Evolutionary conservation across 768 basidiomycete genomes (phyloP), one percentile per base, ranked within the genome.

Genomic region (Psilocybe tampanensis): DNA sequence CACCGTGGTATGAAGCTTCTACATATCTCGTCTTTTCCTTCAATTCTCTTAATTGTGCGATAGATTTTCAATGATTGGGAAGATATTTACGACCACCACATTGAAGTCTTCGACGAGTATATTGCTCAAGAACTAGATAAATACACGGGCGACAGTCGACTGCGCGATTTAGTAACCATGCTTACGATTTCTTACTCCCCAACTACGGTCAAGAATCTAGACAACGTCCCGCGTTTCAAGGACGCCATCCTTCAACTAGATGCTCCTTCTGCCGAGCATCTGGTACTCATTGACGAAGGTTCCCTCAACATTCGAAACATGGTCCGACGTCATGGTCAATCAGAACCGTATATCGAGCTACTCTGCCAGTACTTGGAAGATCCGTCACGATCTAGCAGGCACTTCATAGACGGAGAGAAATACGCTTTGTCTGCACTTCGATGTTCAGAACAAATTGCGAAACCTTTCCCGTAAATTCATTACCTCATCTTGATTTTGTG

Each of bases 341-440:
- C 43, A 1, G 54, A 52, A 17, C 50, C 59, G 8, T 60, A 52
- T 39, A 52, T 55, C 29, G 59, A 55, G n/a, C 42, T 60, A 4
- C 50, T 60, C 8, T 56, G 54, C 21, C 43, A 39, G 6, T 60
- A 17, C n/a, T 36, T 60, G n/a, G 45, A 55, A 7, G 54, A 60
- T 34, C 44, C 22, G 21, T 24, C n/a, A 2, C 32, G 54, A 39
- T 52, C 59, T 13, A 54, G 54, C 1, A 47, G 33, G 26, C 54
- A 55, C 29, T 56, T 55, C 21, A 41, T 56, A n/a, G 44, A 55
- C 36, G 54, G 44, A 32, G 18, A 43, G 1, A 52, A 36, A 12
- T 52, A 52, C 18, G 54, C 59, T 6, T 8, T 9, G 18, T 49
- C 59, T 32, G 59, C 59, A 33, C 9, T 47, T 26, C 44, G 59